Conservation (phyloP, 2,329 filamentous ascomycete genomes). For the Incumbomyces delicatus region DNA sequence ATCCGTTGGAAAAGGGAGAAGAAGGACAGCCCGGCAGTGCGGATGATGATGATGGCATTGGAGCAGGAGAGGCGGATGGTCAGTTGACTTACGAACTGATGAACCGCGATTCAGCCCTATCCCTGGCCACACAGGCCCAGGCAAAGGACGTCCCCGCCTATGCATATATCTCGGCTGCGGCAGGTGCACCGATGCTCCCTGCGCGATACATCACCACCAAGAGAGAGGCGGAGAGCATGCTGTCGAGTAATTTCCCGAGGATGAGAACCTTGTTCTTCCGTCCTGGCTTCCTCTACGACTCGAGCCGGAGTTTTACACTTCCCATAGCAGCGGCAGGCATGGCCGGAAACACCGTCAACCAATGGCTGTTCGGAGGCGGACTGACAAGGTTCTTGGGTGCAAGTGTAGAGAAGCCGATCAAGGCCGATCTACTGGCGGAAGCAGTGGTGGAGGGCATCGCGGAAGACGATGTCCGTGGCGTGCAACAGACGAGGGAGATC, state of each 20-base stretch:
- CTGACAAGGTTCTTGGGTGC: slow-evolving; percentile 70
- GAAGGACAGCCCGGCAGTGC: background rate
- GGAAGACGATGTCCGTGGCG: slow-evolving; percentile 62
- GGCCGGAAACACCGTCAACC: slow-evolving; percentile 67
- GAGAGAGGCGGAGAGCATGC: slow-evolving; percentile 72
- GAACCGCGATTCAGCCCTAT: slow-evolving; percentile 72
- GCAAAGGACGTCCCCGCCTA: slow-evolving; percentile 58
- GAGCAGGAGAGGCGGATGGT: slow-evolving; percentile 56
- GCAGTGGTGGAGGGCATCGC: slow-evolving; percentile 79
- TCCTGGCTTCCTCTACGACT: slow-evolving; percentile 83
- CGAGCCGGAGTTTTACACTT: slow-evolving; percentile 68
- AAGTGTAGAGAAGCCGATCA: slow-evolving; percentile 74
- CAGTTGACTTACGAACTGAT: slow-evolving; percentile 94
- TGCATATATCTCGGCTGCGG: slow-evolving; percentile 81
- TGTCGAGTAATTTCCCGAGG: slow-evolving; percentile 60
- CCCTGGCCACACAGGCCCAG: slow-evolving; percentile 67
- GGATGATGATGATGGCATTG: slow-evolving; percentile 38
- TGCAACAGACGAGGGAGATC: slow-evolving; percentile 68
- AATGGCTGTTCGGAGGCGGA: slow-evolving; percentile 57
- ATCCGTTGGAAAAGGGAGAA: slow-evolving; percentile 59
- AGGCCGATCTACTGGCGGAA: slow-evolving; percentile 78
- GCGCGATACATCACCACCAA: slow-evolving; percentile 83
- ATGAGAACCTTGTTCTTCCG: slow-evolving; percentile 76
- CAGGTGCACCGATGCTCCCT: slow-evolving; percentile 74
- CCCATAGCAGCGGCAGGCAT: slow-evolving; percentile 72